Evolutionary conservation across 495 filamentous ascomycete species (phyloP).

Genomic region (Hyphodiscus hymeniophilus): DNA sequence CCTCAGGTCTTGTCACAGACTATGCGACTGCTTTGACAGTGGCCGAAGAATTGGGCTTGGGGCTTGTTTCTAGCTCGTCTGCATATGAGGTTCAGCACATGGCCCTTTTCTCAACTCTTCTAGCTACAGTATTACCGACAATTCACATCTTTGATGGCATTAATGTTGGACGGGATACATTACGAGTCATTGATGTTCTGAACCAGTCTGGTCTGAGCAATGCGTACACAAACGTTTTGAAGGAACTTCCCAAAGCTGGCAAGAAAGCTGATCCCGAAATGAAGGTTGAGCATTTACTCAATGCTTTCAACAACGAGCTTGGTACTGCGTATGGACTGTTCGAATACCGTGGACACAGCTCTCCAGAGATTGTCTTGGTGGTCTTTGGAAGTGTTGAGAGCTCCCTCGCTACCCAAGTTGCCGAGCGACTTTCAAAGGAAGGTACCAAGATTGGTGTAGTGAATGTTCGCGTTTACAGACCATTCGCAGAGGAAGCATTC

Average conservation of each 20-base stretch:
- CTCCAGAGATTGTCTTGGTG: conserved; percentile 72
- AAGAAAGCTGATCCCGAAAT: conserved; percentile 67
- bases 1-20: conserved; percentile 69
- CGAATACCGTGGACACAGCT: conserved; percentile 83
- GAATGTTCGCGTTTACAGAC: conserved; percentile 86
- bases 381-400: conserved; percentile 89
- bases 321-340: conserved; percentile 88
- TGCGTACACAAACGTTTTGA: conserved; percentile 59
- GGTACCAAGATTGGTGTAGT: conserved; percentile 76
- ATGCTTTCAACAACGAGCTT: conserved; percentile 82
- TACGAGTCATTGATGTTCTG: conserved; percentile 77
- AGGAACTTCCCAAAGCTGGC: conserved; percentile 50
- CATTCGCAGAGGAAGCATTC: conserved; percentile 92
- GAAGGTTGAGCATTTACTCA: conserved; percentile 65
- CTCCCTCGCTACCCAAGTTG: conserved; percentile 75
- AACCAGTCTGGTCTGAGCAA: conserved; percentile 61
- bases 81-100: conserved; percentile 93
- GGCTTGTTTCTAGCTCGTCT: conserved; percentile 75
- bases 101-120: conserved; percentile 77
- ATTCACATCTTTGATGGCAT: conserved; percentile 93
- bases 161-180: conserved; percentile 73
- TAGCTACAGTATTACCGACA: conserved; percentile 71
- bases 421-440: conserved; percentile 57
- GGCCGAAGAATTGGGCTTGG: conserved; percentile 87
- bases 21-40: conserved; percentile 74